A percentile compares a stretch with the other conserved stretches of the same genome.
These are phyloP conservation scores for Talaromyces sp. DNA, from an alignment of 2,329 filamentous ascomycete species.

Conservation along the genomic window DNA sequence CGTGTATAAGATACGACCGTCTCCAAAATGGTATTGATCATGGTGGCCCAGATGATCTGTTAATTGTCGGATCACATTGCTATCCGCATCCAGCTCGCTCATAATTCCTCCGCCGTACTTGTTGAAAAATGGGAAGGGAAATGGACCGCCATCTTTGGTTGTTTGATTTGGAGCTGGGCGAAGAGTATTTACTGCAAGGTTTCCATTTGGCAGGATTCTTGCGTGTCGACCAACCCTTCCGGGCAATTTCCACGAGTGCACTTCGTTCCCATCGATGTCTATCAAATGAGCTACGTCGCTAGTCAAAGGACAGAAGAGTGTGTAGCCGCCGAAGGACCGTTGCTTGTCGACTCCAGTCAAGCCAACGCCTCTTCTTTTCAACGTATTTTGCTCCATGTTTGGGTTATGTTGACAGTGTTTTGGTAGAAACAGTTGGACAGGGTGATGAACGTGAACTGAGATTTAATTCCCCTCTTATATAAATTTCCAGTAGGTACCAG, in stretches of 20 bases:
- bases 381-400: constrained; percentile 42
- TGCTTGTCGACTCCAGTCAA: constrained; percentile 36
- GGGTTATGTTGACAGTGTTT: background rate
- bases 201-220: constrained; percentile 41
- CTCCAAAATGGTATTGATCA: constrained; percentile 43
- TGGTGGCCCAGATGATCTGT: constrained; percentile 42
- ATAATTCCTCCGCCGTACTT: constrained; percentile 46
- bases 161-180: constrained; percentile 26
- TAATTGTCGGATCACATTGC: constrained; percentile 37
- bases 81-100: constrained; percentile 36
- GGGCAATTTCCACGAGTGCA: constrained; percentile 42
- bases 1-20: constrained; percentile 42
- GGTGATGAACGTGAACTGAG: background rate
- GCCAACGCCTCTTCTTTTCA: constrained; percentile 39
- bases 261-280: constrained; percentile 38
- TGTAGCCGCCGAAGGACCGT: constrained; percentile 37
- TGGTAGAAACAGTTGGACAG: background rate
- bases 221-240: constrained; percentile 41
- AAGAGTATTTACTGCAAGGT: constrained; percentile 42
- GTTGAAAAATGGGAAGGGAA: constrained; percentile 41
- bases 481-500: background rate
- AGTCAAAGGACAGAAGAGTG: constrained; percentile 40
- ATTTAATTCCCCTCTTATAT: background rate
- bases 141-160: constrained; percentile 22
- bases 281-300: constrained; percentile 37